phyloP scores from a whole-genome alignment of 2,329 filamentous ascomycete species.

The Colletotrichum magnum region DNA sequence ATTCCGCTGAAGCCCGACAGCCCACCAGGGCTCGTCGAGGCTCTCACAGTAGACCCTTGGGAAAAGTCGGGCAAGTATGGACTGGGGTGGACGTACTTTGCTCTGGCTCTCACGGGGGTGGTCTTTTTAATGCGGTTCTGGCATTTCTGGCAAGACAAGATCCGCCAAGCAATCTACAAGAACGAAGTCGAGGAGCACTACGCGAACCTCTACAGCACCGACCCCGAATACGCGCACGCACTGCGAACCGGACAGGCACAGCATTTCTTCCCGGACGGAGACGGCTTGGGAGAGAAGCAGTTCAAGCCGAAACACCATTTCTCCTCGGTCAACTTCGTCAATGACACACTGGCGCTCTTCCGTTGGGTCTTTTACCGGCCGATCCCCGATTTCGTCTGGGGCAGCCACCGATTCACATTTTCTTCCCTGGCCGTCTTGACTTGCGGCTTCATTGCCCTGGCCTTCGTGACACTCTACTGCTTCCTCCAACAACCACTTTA shows the following conservation, averaged over 20 bases:
- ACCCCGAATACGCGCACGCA: conserved; percentile 62
- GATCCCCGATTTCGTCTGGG: conserved; percentile 79
- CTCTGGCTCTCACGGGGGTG: conserved; percentile 77
- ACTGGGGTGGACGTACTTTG: conserved; percentile 90
- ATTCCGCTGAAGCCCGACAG: conserved; percentile 73
- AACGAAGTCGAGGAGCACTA: conserved; percentile 81
- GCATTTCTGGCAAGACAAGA: conserved; percentile 94
- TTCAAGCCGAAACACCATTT: conserved; percentile 79
- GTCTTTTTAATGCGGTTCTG: conserved; percentile 82
- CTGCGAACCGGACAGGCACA: conserved; percentile 66
- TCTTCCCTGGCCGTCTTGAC: conserved; percentile 82
- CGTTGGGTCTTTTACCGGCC: conserved; percentile 92
- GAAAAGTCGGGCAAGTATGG: conserved; percentile 86
- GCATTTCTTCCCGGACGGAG: conserved; percentile 82
- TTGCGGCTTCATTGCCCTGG: conserved; percentile 76
- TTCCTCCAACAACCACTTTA: conserved; percentile 92
- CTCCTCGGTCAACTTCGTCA: conserved; percentile 80
- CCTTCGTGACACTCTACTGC: conserved; percentile 84
- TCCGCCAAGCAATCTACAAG: conserved; percentile 90
- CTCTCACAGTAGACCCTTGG: conserved; percentile 83
- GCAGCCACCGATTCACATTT: conserved; percentile 80
- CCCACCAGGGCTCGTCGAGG: conserved; percentile 73
- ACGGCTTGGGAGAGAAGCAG: conserved; percentile 67
- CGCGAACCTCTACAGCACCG: conserved; percentile 65
- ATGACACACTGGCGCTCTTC: conserved; percentile 85